Base-by-base conservation (phyloP, 1,139 yeast genomes). In the Blastobotrys serpentis region DNA sequence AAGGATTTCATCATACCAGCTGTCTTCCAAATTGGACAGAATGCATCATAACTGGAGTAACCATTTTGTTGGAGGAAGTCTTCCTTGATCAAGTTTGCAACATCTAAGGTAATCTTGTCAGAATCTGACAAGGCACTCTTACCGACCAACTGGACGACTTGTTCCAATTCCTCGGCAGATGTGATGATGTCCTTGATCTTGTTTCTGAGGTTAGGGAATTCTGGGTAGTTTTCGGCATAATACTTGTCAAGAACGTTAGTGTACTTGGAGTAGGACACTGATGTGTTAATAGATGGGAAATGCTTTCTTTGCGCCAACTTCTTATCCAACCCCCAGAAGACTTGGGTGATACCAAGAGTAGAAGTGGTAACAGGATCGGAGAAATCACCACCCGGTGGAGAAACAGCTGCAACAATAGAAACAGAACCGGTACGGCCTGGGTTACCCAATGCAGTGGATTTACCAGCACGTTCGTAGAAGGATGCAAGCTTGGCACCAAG, bases 341-440 rank as follows among this genome's bases (percentile, higher is more conserved):
- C 99, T 76, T 92, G 99, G 32, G 98, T 94, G 63, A 92, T 92
- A 84, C 97, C 97, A 65, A 92, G 81, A 42, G 99, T 92, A 10
- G 98, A 81, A 30, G 98, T 92, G 34, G 99, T 92, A 60, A 92
- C 99, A 41, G 99, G 99, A 75, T 92, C 99, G 17, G 98, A 92
- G 83, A 92, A 90, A 78, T 92, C 99, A 84, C 99, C 99, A 82
- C 98, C 99, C 52, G 98, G 98, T 60, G 99, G 99, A 6, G 98
- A 90, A 43, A 92, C 99, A 61, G 99, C 99, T 52, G 98, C 99
- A 64, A 92, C 99, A 71, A 92, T 92, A 22, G 98, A 92, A 57
- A 92, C 98, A 33, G 98, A 90, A 54, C 98, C 99, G 60, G 80
- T 67, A 77, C 99, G 88, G 62, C 87, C 86, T 56, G 99, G 98